Evolutionary conservation across 225 moss, liverwort and hornwort genomes (phyloP).

Genomic region (Antitrichia curtipendula): DNA sequence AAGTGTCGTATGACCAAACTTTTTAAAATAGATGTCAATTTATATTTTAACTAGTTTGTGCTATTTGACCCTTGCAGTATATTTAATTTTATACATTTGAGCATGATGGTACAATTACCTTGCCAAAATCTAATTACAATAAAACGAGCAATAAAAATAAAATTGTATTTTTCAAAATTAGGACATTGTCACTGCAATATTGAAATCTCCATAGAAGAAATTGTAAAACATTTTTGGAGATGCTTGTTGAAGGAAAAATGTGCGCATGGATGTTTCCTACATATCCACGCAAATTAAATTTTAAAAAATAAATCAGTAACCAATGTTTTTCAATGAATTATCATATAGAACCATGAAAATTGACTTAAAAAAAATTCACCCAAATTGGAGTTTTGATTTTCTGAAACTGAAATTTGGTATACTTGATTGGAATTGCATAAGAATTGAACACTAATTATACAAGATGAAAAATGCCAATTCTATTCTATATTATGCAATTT

Average conservation of each 20-base stretch:
- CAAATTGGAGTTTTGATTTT: background rate
- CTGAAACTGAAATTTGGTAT: background rate
- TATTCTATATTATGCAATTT: too few species aligned
- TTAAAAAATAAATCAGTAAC: background rate
- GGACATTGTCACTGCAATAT: too few species aligned
- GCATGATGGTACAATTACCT: too few species aligned
- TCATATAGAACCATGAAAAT: background rate
- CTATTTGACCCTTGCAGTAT: too few species aligned
- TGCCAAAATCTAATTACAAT: background rate
- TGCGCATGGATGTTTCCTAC: accelerated
- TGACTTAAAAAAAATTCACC: background rate
- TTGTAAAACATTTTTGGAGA: accelerated
- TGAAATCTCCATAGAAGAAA: accelerated
- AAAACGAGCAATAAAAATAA: too few species aligned
- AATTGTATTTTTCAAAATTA: background rate
- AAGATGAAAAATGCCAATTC: background rate
- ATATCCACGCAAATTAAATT: background rate
- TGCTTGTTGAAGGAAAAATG: background rate
- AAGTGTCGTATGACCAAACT: too few species aligned
- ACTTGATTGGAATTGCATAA: accelerated
- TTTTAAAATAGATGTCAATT: too few species aligned
- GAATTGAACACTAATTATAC: too few species aligned
- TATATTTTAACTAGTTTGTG: too few species aligned
- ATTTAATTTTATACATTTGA: too few species aligned
- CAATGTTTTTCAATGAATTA: background rate